Evolutionary conservation across 1,284 basidiomycete genomes (phyloP).

Genomic region (Uromyces viciae-fabae): DNA sequence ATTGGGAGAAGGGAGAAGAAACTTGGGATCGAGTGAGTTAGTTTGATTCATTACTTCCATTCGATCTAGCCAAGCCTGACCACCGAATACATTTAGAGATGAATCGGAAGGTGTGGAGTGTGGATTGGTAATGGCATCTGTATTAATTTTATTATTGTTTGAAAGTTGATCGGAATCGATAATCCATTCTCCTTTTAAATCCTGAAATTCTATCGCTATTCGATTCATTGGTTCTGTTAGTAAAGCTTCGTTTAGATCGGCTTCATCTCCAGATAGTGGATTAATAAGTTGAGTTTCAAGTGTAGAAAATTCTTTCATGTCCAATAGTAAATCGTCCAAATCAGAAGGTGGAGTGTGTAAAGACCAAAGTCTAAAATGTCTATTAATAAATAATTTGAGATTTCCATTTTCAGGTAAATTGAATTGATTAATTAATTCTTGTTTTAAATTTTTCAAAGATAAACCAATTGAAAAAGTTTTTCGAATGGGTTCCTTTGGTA

Average conservation of each 20-base stretch:
- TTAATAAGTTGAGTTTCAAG: slow-evolving; percentile 24
- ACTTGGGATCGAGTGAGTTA: slow-evolving; percentile 38
- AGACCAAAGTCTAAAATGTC: slow-evolving; percentile 24
- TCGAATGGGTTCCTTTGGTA: background rate
- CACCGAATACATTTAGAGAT: background rate
- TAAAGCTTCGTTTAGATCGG: slow-evolving; percentile 32
- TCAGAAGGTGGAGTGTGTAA: slow-evolving; percentile 46
- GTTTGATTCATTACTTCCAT: slow-evolving; percentile 41
- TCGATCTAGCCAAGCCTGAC: slow-evolving; percentile 34
- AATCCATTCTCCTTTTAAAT: slow-evolving; percentile 1
- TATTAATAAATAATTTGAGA: no score
- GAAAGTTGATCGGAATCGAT: slow-evolving; percentile 26
- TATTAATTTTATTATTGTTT: background rate
- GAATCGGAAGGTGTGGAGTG: background rate
- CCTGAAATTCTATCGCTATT: slow-evolving; percentile 44
- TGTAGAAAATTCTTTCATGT: background rate
- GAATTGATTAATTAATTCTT: background rate
- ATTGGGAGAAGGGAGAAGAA: background rate
- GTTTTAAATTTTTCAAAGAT: background rate
- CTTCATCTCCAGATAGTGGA: slow-evolving; percentile 3
- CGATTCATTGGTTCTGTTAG: slow-evolving; percentile 30
- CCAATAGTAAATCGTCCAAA: slow-evolving; percentile 45
- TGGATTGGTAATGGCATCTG: background rate
- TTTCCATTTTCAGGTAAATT: background rate
- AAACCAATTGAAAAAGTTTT: slow-evolving; percentile 18